Base-by-base conservation (phyloP, 2,329 filamentous ascomycete species). In the Zasmidium angulare region DNA sequence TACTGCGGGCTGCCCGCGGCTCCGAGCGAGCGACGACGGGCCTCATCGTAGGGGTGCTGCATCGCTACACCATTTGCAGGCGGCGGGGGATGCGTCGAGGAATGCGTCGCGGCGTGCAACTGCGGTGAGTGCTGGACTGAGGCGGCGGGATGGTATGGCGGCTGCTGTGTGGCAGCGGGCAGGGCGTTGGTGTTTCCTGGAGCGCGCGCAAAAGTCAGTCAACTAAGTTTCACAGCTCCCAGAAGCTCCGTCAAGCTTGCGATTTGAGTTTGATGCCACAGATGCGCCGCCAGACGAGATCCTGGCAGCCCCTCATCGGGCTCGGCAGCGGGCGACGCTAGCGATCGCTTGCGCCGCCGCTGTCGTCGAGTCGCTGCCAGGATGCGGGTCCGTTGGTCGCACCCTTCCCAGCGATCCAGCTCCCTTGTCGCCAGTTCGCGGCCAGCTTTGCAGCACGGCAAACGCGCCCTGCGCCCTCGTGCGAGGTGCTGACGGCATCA, bases 11-110 rank as follows among this genome's bases (percentile, higher is more conserved):
- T 74, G 26, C 68, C 68, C 21, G 70, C 67, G 55, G 71, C 75
- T 60, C 77, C 78, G 47, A 80, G 68, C 20, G 79, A 81, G 54
- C 72, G 72, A 60, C 77, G 71, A 59, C 79, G 75, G 53, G 76
- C 69, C 31, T 71, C 68, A 59, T 81, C 78, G 67, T 75, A 78
- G 56, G 71, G 71, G 61, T 76, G 75, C 24, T 72, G 70, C 71
- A 79, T 75, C 59, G 65, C 68, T 31, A 75, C 60, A 58, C 65
- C 64, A 61, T 70, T 68, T 24, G 59, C 53, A 3, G 69, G 59
- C 20, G 71, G 61, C 29, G 65, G 60, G 19, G 66, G 69, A 20
- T 63, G 60, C 53, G 63, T 60, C 26, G 60, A 56, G 43, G 36
- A 43, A 14, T 64, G 68, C n/a, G 60, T 63, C 19, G 62, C 64